Base-by-base conservation (phyloP, 2,329 filamentous ascomycete genomes). In the Dothideomycetes sp. region DNA sequence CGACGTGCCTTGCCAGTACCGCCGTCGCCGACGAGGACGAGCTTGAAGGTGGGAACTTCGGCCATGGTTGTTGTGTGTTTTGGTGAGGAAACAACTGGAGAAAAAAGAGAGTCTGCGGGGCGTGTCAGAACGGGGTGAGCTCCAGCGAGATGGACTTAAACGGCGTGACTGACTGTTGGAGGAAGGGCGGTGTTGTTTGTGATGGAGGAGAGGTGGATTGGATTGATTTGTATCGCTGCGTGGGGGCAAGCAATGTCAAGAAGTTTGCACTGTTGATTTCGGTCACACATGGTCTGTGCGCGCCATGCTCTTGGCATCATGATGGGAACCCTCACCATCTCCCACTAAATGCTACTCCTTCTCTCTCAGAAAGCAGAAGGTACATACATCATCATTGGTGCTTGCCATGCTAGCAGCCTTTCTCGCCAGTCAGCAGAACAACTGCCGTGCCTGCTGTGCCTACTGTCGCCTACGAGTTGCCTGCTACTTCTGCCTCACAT, bases 1-100 rank as follows among this genome's bases (percentile, higher is more conserved):
- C n/a, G n/a, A 62, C 80, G 69, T 69, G 93, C 91, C 88, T 98
- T 98, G 73, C 91, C 91, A 61, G 91, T 98, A 78, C 91, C 91
- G 70, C 91, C 91, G 66, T 98, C 91, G 67, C 91, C 91, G 62
- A 98, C 91, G 71, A 98, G 86, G 67, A 98, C 91, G 61, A 98
- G 85, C 85, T 98, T 98, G 83, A 98, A 98, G 67, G 86, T 94
- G 54, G 89, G 86, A 50, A 60, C 58, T 53, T 70, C 65, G 68
- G 82, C 77, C 84, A 91, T 93, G 55, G 44, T 57, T 31, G 32
- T 28, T 18, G 24, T 27, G 20, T 44, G 40, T 36, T 36, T 27
- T 33, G 27, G 27, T 24, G 22, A 27, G 11, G 33, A 29, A 34
- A 36, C 18, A 20, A 18, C 25, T 2, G 32, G 20, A 24, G 27